Conservation (phyloP, 192 early-diverging fungal species). For the Physocladia obscura region DNA sequence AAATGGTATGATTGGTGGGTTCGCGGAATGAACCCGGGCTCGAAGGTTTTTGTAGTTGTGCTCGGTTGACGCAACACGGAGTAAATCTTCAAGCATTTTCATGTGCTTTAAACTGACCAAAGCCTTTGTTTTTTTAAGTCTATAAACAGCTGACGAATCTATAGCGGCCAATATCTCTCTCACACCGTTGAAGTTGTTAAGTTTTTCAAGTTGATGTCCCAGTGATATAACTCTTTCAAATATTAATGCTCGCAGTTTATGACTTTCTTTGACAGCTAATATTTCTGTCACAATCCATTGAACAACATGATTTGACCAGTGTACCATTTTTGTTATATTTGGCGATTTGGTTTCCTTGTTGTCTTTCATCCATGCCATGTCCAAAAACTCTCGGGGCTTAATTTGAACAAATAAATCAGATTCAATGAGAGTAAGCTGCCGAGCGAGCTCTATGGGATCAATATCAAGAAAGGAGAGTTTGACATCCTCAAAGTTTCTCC, state of each 20-base stretch:
- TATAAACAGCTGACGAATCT: slow-evolving; percentile 51
- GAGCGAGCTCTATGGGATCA: slow-evolving; percentile 56
- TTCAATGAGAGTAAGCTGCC: slow-evolving; percentile 60
- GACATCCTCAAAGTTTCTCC: slow-evolving; percentile 2
- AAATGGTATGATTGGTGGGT: slow-evolving; percentile 61
- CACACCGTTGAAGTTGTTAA: slow-evolving; percentile 62
- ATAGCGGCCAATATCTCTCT: slow-evolving; percentile 59
- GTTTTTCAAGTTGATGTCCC: slow-evolving; percentile 43
- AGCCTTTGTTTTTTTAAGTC: slow-evolving; percentile 57
- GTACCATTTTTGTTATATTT: slow-evolving; percentile 52
- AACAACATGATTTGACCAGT: slow-evolving; percentile 60
- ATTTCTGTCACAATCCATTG: slow-evolving; percentile 60
- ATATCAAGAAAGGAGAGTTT: slow-evolving; percentile 48
- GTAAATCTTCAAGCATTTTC: slow-evolving; percentile 47
- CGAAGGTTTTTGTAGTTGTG: slow-evolving; percentile 59
- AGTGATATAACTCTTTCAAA: slow-evolving; percentile 48
- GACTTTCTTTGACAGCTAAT: slow-evolving; percentile 45
- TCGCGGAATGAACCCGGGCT: slow-evolving; percentile 45
- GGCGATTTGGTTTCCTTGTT: slow-evolving; percentile 56
- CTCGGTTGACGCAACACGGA: slow-evolving; percentile 47
- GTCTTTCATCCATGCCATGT: slow-evolving; percentile 59
- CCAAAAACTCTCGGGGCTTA: slow-evolving; percentile 52
- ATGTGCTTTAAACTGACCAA: slow-evolving; percentile 46
- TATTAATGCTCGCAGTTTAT: slow-evolving; percentile 41
- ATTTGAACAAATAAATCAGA: slow-evolving; percentile 53